Conservation (phyloP, 768 basidiomycete genomes). For the Suillus hirtellus region DNA sequence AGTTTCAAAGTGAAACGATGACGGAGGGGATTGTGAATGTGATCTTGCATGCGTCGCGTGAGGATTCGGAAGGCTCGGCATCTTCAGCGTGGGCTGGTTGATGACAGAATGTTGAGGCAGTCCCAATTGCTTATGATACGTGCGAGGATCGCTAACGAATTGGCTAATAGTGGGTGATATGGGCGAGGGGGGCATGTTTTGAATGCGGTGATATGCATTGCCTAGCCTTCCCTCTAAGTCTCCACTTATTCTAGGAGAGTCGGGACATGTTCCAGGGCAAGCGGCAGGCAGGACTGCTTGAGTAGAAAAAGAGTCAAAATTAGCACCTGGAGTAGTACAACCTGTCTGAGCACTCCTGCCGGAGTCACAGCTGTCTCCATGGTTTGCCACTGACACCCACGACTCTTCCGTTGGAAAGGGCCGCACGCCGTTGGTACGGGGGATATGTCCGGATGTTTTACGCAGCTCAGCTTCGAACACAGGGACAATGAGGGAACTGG, state of each 20-base stretch:
- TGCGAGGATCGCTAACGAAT: conserved; percentile 29
- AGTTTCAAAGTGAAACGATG: not conserved
- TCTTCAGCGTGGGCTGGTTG: conserved; percentile 20
- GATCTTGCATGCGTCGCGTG: conserved; percentile 11
- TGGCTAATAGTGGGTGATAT: conserved; percentile 10
- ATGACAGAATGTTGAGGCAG: conserved; percentile 32
- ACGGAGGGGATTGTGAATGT: conserved; percentile 6
- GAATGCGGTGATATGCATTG: conserved; percentile 27
- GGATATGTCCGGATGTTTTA: conserved; percentile 4
- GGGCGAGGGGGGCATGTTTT: conserved; percentile 19
- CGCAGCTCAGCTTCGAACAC: conserved; percentile 20
- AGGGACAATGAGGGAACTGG: conserved; percentile 25
- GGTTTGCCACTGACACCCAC: not conserved
- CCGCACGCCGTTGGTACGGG: not conserved
- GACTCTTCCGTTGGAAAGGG: conserved; percentile 9
- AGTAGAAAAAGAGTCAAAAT: not conserved
- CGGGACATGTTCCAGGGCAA: not conserved
- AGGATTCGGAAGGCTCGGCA: conserved; percentile 27
- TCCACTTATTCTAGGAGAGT: conserved; percentile 3
- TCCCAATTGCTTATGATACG: conserved; percentile 30
- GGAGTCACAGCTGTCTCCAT: conserved; percentile 3
- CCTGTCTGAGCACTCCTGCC: not conserved
- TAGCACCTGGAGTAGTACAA: not conserved
- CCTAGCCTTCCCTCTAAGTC: conserved; percentile 25
- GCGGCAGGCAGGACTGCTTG: not conserved